Conservation (phyloP, 306 rosid genomes). For the Vigna nakashimae region DNA sequence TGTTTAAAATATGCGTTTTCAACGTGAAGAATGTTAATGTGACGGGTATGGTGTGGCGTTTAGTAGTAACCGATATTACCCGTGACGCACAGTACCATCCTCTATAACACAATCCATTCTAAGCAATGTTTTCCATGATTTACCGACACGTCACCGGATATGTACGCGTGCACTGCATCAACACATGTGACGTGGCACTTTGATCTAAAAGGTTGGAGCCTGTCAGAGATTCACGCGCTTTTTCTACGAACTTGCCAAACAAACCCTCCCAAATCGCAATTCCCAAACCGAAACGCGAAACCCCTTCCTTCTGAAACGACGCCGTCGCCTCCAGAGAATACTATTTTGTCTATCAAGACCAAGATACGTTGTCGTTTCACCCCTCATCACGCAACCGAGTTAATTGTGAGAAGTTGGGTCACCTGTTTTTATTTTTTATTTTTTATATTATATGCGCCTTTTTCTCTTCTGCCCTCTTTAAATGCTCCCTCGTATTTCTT, state of each 20-base stretch:
- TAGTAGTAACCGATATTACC: neutral
- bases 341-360: neutral
- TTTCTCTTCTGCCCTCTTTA: neutral
- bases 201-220: slow-evolving; percentile 25
- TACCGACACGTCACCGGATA: slow-evolving; percentile 45
- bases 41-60: neutral
- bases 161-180: slow-evolving; percentile 31
- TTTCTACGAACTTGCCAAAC: neutral
- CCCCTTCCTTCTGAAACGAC: neutral
- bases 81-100: neutral
- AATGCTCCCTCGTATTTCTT: slow-evolving; percentile 12
- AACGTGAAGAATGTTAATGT: neutral
- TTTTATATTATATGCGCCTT: neutral
- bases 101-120: neutral
- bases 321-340: neutral
- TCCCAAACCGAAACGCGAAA: slow-evolving; percentile 20
- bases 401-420: slow-evolving; percentile 6
- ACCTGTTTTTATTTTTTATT: slow-evolving; percentile 1
- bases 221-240: slow-evolving; percentile 45
- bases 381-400: neutral
- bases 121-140: neutral
- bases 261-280: too few relatives aligned
- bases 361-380: neutral
- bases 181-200: slow-evolving; percentile 54
- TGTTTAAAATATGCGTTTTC: neutral